Base-by-base conservation (phyloP, 805 yeast species). In the Metschnikowia hibisci region DNA sequence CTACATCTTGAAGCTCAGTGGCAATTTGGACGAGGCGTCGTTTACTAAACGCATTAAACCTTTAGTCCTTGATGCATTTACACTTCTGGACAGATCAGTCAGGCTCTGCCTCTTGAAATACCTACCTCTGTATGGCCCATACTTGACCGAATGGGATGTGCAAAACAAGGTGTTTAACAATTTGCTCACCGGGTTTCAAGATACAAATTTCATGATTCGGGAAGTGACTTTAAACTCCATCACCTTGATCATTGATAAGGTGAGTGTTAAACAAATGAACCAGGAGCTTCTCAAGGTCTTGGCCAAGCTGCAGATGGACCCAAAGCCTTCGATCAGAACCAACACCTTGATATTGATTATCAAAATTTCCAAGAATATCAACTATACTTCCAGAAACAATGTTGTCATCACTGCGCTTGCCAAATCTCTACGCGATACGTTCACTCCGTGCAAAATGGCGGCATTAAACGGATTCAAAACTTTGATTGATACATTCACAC, bases 321-420 rank as follows among this genome's bases (percentile, higher is more conserved):
- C 79, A 4, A 79, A 78, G 39, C 82, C 91, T 2, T 84, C 84
- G 9, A 82, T 88, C 25, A 66, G 96, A 52, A 84, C 87, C 3
- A 84, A 84, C 55, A 86, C 95, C 0, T 77, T 87, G 12, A 71
- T 84, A 15, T 73, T 86, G 33, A 73, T 88, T 27, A 80, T 84
- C 32, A 78, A 78, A 42, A 78, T 88, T 34, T 81, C 93, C 0
- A 61, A 71, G 26, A 64, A 70, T 45, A 74, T 88, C 52, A 80
- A 80, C 53, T 55, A 68, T 15, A 62, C 60, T 12, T 69, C 84
- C 3, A 73, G 90, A 45, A 73, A 87, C 8, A 81, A 80, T 16
- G 96, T 93, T 2, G 66, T 93, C 37, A 81, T 88, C 3, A 88
- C 96, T 1, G 98, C 97, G 0, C 84, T 86, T 53, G 77, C 87